Evolutionary conservation across 176 grass and related monocot species (phyloP), one percentile per base, ranked within the genome.

Genomic region (Miscanthus lutarioriparius): DNA sequence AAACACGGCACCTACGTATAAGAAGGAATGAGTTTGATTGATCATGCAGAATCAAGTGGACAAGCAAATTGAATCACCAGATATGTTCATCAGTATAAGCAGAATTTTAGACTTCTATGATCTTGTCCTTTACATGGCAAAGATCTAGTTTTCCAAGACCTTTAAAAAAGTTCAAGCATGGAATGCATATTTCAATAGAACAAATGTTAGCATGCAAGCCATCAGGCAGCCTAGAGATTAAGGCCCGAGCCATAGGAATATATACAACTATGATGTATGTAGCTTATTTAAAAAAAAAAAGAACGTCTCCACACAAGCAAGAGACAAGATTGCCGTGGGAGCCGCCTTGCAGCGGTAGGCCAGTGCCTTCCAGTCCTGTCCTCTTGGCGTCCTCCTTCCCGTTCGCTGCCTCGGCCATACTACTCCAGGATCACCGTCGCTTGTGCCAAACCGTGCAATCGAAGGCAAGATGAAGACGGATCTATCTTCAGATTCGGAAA

Each of bases 1-100:
- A 96, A 51, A 96, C 89, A 68, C 86, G 76, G 61, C 93, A 99
- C 96, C 91, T 95, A 64, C 2, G 35, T 23, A 70, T 17, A 73
- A 20, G 11, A 14, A 84, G 14, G 59, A 41, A 53, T 74, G 48
- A 67, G 16, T 83, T 27, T 32, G 75, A 20, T 43, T 67, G 65
- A 41, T 70, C 11, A 78, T 51, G 76, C 28, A 32, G 10, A 49
- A 22, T 20, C 23, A 41, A 59, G 20, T 25, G 25, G 17, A 37
- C 59, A 7, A 10, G 19, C 27, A 59, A 36, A 51, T 26, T 26
- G 2, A 27, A 69, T 63, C 37, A 20, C 4, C 9, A 36, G 1
- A 72, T 61, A 45, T 17, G 3, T 1, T 44, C 49, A 25, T 47
- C 3, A 26, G 8, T 13, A 44, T 37, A 66, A 47, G 19, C 23